Base-by-base conservation (phyloP, 345 rosid genomes). In the Brassica rapa region DNA sequence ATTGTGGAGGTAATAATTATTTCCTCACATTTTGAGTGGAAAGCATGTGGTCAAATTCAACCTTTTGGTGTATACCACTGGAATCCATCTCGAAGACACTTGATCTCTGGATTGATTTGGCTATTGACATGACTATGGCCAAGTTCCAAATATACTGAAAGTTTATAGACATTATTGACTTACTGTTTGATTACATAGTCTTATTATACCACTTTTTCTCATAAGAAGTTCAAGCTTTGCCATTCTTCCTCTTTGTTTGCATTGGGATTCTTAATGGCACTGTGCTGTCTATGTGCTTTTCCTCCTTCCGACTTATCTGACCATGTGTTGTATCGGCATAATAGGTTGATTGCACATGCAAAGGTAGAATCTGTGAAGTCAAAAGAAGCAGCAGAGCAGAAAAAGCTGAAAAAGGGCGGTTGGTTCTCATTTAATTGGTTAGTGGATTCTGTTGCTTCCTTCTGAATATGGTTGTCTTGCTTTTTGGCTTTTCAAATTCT, bases 261-360 rank as follows among this genome's bases (percentile, higher is more conserved):
- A 63, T 15, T 27, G 71, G 8, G 71, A 67, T 80, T 70, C 12
- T 74, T 30, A 69, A 63, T 35, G 62, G 8, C 60, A 62, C 21
- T 80, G 75, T 69, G 35, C 53, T 55, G 56, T 21, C 39, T 39
- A 19, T 74, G 21, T 62, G 69, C 25, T 14, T 73, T 37, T 62
- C 41, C 74, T 68, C 60, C 49, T 55, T 63, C 46, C 5, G 16
- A 39, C 46, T 53, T 74, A 41, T 56, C 75, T 70, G 29, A 30
- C 65, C 11, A 55, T 70, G 33, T 82, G 69, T 65, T 74, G 55
- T 63, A 33, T 80, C 75, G 37, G 68, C 66, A 15, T 21, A 68
- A 61, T 82, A 95, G 99, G 97, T 87, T 95, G 78, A 98, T 95
- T 82, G 99, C 98, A 65, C 99, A 95, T 90, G 99, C 96, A 53